Evolutionary conservation across 352 stramenopile species (phyloP).

Genomic region (Lagenidium giganteum): DNA sequence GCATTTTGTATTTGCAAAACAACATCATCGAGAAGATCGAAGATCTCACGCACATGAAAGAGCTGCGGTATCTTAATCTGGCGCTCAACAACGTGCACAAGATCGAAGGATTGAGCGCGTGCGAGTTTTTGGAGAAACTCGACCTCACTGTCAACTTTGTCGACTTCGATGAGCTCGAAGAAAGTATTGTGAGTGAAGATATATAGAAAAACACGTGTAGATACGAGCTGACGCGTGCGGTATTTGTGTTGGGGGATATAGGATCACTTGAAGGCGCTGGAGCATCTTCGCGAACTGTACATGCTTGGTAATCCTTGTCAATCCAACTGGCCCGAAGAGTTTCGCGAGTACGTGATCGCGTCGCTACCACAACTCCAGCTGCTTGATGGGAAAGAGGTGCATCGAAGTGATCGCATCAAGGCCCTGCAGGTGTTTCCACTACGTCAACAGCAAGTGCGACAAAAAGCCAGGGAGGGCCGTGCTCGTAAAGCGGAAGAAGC

Average conservation of each 20-base stretch:
- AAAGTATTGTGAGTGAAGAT: conserved; percentile 48
- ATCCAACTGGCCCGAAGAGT: conserved; percentile 62
- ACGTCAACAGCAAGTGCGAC: conserved; percentile 28
- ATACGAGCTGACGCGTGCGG: neutral
- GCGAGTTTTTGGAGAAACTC: conserved; percentile 90
- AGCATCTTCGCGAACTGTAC: conserved; percentile 91
- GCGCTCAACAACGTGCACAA: conserved; percentile 93
- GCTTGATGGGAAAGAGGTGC: conserved; percentile 90
- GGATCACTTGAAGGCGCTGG: conserved; percentile 67
- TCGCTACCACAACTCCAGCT: conserved; percentile 77
- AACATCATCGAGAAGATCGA: conserved; percentile 95
- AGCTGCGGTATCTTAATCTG: conserved; percentile 94
- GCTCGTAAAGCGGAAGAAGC: conserved; percentile 18
- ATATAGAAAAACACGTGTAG: neutral
- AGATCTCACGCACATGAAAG: conserved; percentile 91
- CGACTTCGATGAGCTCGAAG: conserved; percentile 86
- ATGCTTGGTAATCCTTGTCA: conserved; percentile 92
- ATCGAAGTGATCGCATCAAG: conserved; percentile 79
- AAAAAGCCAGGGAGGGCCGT: conserved; percentile 17
- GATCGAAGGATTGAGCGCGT: conserved; percentile 81
- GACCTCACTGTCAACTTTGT: conserved; percentile 97
- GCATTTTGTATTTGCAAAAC: conserved; percentile 95
- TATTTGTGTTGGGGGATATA: conserved; percentile 8
- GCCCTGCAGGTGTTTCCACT: conserved; percentile 75
- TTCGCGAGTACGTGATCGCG: conserved; percentile 82